Evolutionary conservation across 768 basidiomycete genomes (phyloP).

Genomic region (Pholiota molesta): DNA sequence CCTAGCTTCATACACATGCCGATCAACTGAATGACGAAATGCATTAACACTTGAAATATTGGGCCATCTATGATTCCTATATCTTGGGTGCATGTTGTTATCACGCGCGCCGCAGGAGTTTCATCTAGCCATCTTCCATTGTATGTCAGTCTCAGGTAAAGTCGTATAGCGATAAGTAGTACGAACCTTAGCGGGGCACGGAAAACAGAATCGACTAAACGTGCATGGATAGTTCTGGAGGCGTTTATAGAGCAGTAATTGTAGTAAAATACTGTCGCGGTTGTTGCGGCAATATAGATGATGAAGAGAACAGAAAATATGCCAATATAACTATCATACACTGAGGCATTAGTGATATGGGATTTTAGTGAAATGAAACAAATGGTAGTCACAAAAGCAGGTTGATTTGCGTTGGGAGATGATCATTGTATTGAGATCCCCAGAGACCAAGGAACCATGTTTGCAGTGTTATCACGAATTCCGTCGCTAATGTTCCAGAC

Average conservation of each 20-base stretch:
- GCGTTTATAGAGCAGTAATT: not conserved
- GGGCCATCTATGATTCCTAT: constrained; percentile 50
- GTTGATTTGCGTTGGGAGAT: constrained; percentile 29
- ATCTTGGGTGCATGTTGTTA: constrained; percentile 23
- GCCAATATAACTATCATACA: not conserved
- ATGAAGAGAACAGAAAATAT: not conserved
- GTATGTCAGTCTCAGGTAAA: not conserved
- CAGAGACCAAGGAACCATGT: not conserved
- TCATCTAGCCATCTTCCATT: constrained; percentile 34
- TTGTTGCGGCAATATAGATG: not conserved
- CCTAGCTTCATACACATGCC: constrained; percentile 42
- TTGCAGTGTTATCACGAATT: not conserved
- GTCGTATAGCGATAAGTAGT: constrained; percentile 2
- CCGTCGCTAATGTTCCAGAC: not conserved
- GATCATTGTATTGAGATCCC: constrained; percentile 39
- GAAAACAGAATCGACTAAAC: constrained; percentile 16
- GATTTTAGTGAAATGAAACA: not conserved
- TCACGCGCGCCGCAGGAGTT: constrained; percentile 20
- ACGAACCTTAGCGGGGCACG: constrained; percentile 18
- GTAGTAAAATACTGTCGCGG: not conserved
- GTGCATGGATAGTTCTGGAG: not conserved
- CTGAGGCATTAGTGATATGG: not conserved
- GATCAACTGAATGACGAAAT: constrained; percentile 30
- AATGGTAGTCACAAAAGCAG: constrained; percentile 27
- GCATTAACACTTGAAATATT: constrained; percentile 31